Percentiles rank a stretch among this genome's conserved stretches.
Conservation (phyloP, 2,329 filamentous ascomycete species). For the Apiospora marii region DNA sequence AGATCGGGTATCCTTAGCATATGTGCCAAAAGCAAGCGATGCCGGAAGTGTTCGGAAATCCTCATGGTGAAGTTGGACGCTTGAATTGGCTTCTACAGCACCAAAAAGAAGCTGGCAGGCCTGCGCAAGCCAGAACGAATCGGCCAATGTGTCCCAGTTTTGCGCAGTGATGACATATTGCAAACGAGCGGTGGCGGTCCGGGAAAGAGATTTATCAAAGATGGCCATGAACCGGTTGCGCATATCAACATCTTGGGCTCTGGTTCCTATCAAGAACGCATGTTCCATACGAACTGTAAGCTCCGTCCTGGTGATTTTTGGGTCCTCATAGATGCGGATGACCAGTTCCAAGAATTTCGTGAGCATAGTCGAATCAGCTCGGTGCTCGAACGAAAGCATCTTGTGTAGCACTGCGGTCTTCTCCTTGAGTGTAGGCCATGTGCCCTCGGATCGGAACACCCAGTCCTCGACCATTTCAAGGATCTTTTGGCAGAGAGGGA, state of each 20-base stretch:
- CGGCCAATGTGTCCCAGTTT: conserved; percentile 94
- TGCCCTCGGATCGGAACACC: conserved; percentile 95
- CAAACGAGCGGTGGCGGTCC: conserved; percentile 86
- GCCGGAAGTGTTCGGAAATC: conserved; percentile 83
- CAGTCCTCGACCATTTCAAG: conserved; percentile 92
- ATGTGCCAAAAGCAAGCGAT: conserved; percentile 76
- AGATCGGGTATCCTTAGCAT: conserved; percentile 72
- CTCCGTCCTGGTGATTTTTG: conserved; percentile 93
- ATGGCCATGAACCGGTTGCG: conserved; percentile 96
- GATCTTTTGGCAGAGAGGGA: conserved; percentile 88
- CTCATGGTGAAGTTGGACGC: conserved; percentile 79
- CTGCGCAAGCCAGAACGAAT: conserved; percentile 97
- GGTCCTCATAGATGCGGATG: conserved; percentile 97
- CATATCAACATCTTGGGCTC: conserved; percentile 95
- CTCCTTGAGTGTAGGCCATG: conserved; percentile 96
- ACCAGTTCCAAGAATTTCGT: conserved; percentile 95
- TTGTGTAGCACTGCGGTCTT: conserved; percentile 99
- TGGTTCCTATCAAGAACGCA: conserved; percentile 93
- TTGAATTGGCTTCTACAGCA: conserved; percentile 84
- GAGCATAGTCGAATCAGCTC: conserved; percentile 82
- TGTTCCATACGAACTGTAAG: conserved; percentile 97
- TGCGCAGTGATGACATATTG: conserved; percentile 90
- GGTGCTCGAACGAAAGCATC: conserved; percentile 94
- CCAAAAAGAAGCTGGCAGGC: conserved; percentile 93
- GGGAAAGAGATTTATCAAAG: conserved; percentile 94